phyloP scores from a whole-genome alignment of 2,329 filamentous ascomycete species.

The Monosporascus cannonballus region DNA sequence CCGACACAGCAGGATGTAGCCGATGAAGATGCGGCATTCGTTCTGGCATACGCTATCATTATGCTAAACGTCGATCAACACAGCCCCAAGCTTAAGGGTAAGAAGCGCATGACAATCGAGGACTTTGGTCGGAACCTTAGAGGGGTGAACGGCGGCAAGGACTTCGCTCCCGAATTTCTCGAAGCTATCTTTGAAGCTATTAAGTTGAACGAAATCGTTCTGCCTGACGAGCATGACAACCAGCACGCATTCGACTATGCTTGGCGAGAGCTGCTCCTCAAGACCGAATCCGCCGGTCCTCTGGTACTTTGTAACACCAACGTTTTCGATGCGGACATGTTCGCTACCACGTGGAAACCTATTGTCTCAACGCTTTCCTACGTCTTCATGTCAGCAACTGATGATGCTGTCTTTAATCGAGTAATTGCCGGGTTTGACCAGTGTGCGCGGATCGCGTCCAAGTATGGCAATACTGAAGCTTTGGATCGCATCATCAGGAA shows the following conservation, averaged over 20 bases:
- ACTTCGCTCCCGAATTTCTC: slow-evolving; percentile 80
- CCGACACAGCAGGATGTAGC: slow-evolving; percentile 68
- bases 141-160: slow-evolving; percentile 77
- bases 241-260: slow-evolving; percentile 95
- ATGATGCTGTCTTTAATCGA: slow-evolving; percentile 89
- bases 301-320: slow-evolving; percentile 83
- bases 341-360: slow-evolving; percentile 89
- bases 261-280: slow-evolving; percentile 89
- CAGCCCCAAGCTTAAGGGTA: slow-evolving; percentile 77
- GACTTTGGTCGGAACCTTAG: slow-evolving; percentile 87
- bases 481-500: slow-evolving; percentile 91
- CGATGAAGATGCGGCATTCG: slow-evolving; percentile 81
- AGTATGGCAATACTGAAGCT: slow-evolving; percentile 75
- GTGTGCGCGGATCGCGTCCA: slow-evolving; percentile 85
- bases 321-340: slow-evolving; percentile 96
- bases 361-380: slow-evolving; percentile 93
- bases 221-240: slow-evolving; percentile 96
- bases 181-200: slow-evolving; percentile 87
- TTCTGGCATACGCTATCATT: slow-evolving; percentile 93
- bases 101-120: slow-evolving; percentile 75
- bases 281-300: slow-evolving; percentile 69
- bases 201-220: slow-evolving; percentile 86
- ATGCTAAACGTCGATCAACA: slow-evolving; percentile 97
- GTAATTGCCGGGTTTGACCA: slow-evolving; percentile 95
- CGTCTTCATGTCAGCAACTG: slow-evolving; percentile 97